Percentiles rank a stretch among this genome's conserved stretches.
phyloP scores from a whole-genome alignment of 2,329 filamentous ascomycete species.

The Cordyceps sp. region DNA sequence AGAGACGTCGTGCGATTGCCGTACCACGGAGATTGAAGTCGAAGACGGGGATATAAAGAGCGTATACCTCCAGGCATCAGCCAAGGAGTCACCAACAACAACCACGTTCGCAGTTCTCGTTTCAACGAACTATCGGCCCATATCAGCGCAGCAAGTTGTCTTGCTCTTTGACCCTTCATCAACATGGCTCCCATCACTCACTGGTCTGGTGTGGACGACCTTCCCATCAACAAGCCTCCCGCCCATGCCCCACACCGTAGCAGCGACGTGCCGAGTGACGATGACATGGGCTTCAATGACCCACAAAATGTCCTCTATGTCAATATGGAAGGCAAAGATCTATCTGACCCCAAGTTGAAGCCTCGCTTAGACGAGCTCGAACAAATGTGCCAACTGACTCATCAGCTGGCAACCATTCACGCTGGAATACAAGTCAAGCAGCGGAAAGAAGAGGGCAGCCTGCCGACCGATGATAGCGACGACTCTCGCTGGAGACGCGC shows the following conservation, averaged over 20 bases:
- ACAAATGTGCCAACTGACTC: slow-evolving; percentile 3
- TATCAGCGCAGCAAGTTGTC: no score
- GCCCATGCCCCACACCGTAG: background rate
- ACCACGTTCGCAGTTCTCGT: no score
- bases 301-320: slow-evolving; percentile 1
- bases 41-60: no score
- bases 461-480: slow-evolving; percentile 1
- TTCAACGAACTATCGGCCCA: no score
- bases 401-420: slow-evolving; percentile 3
- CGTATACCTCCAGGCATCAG: no score
- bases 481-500: background rate
- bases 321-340: background rate
- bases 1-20: no score
- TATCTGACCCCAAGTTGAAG: background rate
- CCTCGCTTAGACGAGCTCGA: slow-evolving; percentile 1
- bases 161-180: no score
- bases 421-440: slow-evolving; percentile 1
- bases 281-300: slow-evolving; percentile 1
- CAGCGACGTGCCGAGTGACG: slow-evolving; percentile 1
- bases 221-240: background rate
- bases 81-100: no score
- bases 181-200: background rate
- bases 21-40: no score
- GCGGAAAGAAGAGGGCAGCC: slow-evolving; percentile 1
- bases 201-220: background rate